A percentile compares a stretch with the other conserved stretches of the same genome.
phyloP scores from a whole-genome alignment of 306 rosid species.

The Lupinus albus region DNA sequence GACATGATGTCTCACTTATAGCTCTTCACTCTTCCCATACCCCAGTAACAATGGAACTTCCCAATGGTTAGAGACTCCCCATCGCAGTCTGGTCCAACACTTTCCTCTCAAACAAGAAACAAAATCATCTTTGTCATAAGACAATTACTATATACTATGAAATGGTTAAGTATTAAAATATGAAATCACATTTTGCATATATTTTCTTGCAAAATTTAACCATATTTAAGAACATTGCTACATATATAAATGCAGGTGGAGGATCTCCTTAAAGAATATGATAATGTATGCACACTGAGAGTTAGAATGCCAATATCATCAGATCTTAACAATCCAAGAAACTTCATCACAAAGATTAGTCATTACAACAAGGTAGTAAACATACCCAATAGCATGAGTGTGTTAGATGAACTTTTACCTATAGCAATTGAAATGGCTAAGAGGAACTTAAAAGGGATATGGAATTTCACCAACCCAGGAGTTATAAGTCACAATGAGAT shows the following conservation, averaged over 20 bases:
- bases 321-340: slow-evolving; percentile 72
- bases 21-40: no score
- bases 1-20: no score
- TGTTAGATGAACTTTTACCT: slow-evolving; percentile 72
- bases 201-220: slow-evolving; percentile 6
- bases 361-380: slow-evolving; percentile 66
- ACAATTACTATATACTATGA: neutral
- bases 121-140: neutral
- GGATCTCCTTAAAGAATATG: slow-evolving; percentile 59
- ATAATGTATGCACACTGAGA: slow-evolving; percentile 66
- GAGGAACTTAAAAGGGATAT: slow-evolving; percentile 63
- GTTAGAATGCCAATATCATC: slow-evolving; percentile 80
- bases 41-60: no score
- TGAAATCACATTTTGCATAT: slow-evolving; percentile 25
- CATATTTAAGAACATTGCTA: slow-evolving; percentile 24
- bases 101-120: neutral
- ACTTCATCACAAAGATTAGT: slow-evolving; percentile 72
- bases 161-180: neutral
- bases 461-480: slow-evolving; percentile 88
- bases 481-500: slow-evolving; percentile 73
- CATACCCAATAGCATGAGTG: slow-evolving; percentile 81
- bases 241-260: slow-evolving; percentile 56
- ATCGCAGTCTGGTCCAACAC: no score
- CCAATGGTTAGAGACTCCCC: no score
- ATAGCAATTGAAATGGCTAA: slow-evolving; percentile 72